phyloP scores from a whole-genome alignment of 1,284 basidiomycete genomes.

The Puccinia hordei region DNA sequence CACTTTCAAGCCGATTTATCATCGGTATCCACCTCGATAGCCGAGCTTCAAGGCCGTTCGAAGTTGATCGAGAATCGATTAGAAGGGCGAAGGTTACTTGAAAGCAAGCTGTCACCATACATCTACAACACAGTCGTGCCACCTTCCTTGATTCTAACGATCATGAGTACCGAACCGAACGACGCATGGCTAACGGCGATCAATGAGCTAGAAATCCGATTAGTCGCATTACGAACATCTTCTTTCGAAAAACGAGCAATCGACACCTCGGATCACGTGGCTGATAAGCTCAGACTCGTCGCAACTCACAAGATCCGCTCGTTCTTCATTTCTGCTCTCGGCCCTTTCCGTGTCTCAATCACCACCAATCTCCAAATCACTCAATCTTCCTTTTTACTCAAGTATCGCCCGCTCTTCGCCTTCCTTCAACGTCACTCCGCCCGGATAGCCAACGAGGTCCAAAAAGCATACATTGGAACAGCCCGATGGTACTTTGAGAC shows the following conservation, averaged over 20 bases:
- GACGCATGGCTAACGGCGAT: slow-evolving; percentile 23
- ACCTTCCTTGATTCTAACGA: slow-evolving; percentile 24
- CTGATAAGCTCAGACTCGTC: slow-evolving; percentile 30
- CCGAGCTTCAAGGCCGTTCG: slow-evolving; percentile 83
- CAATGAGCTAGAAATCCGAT: slow-evolving; percentile 17
- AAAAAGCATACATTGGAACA: slow-evolving; percentile 79
- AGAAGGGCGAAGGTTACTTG: slow-evolving; percentile 74
- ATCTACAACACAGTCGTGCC: slow-evolving; percentile 4
- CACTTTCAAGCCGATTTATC: slow-evolving; percentile 93
- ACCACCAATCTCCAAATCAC: slow-evolving; percentile 90
- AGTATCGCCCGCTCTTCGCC: slow-evolving; percentile 77
- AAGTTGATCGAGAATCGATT: slow-evolving; percentile 84
- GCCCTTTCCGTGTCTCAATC: slow-evolving; percentile 78
- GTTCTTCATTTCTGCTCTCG: slow-evolving; percentile 80
- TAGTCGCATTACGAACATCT: slow-evolving; percentile 37
- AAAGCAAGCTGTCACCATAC: not conserved
- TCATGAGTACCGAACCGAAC: slow-evolving; percentile 20
- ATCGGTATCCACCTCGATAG: slow-evolving; percentile 90
- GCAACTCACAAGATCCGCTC: slow-evolving; percentile 72
- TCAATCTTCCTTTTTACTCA: slow-evolving; percentile 82
- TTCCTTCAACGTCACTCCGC: slow-evolving; percentile 83
- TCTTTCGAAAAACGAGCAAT: slow-evolving; percentile 27
- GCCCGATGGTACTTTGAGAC: slow-evolving; percentile 94
- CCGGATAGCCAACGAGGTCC: slow-evolving; percentile 81
- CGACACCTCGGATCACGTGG: not conserved